These are phyloP conservation scores for Pseudogymnoascus sp. DNA, from an alignment of 2,329 filamentous ascomycete species.

Conservation along the genomic window DNA sequence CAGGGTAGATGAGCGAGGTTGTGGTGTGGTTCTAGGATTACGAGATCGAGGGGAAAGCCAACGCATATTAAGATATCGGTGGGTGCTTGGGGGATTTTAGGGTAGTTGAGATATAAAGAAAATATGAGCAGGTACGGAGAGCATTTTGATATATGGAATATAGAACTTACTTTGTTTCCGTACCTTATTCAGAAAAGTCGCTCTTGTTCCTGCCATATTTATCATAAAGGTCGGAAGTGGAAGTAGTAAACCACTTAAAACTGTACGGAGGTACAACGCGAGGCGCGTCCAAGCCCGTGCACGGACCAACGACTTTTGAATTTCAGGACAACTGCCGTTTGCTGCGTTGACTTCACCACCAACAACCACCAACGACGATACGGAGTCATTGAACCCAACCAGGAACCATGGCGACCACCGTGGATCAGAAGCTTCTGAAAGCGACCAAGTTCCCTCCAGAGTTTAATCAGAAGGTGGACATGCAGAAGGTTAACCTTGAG, in stretches of 20 bases:
- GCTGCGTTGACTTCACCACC: background rate
- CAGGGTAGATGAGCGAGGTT: background rate
- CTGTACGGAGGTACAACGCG: background rate
- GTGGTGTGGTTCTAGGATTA: background rate
- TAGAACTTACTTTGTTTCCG: background rate
- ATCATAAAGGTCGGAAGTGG: background rate
- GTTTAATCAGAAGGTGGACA: conserved; percentile 94
- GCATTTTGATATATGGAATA: background rate
- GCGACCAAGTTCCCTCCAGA: conserved; percentile 89
- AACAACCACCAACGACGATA: background rate
- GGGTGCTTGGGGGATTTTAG: background rate
- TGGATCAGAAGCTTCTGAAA: conserved; percentile 82
- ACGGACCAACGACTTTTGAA: background rate
- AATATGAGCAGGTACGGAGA: background rate
- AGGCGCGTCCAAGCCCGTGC: background rate
- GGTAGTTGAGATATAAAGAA: background rate
- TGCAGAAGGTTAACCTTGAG: conserved; percentile 91
- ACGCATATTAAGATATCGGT: background rate
- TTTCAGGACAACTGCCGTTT: background rate
- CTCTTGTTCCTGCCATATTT: background rate
- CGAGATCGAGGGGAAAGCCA: background rate
- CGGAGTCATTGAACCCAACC: conserved; percentile 9
- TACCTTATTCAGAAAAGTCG: background rate
- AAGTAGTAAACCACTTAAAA: background rate
- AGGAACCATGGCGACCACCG: conserved; percentile 64